Percentiles rank a stretch among this genome's conserved stretches.
Conservation (phyloP, 139 green algal genomes). For the Chlorella sp. region DNA sequence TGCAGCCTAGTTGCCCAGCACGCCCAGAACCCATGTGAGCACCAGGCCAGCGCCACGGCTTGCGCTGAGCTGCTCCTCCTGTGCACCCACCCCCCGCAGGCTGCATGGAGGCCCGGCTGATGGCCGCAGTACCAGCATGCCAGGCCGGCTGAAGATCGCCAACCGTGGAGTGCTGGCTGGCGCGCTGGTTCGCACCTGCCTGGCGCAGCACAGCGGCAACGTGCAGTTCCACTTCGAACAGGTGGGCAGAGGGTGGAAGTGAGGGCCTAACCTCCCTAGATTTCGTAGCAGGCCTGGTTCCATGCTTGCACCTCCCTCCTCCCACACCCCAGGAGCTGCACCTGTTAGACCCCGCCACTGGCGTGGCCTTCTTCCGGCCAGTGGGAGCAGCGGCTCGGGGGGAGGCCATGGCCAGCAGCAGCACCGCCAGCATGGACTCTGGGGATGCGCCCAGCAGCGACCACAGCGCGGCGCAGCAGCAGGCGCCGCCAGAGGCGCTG, state of each 20-base stretch:
- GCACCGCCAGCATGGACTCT: background rate
- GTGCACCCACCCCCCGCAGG: background rate
- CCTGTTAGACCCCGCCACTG: background rate
- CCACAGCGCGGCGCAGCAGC: background rate
- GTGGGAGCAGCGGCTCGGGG: background rate
- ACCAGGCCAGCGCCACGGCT: too few species aligned
- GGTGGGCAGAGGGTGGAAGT: background rate
- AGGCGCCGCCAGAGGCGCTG: background rate
- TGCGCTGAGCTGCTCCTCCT: too few species aligned
- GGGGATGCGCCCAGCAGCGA: too few species aligned
- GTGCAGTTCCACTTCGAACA: slow-evolving; percentile 34
- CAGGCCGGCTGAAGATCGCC: background rate
- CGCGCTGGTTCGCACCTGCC: slow-evolving; percentile 27
- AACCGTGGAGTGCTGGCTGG: slow-evolving; percentile 27
- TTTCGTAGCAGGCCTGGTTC: background rate
- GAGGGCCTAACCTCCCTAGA: background rate
- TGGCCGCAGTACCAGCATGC: background rate
- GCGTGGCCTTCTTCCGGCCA: slow-evolving; percentile 2
- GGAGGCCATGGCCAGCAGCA: background rate
- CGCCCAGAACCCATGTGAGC: too few species aligned
- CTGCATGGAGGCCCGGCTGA: background rate
- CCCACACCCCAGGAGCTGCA: slow-evolving; percentile 7
- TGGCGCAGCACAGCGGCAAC: background rate
- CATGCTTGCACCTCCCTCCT: background rate
- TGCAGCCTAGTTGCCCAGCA: too few species aligned